phyloP scores from a whole-genome alignment of 2,329 filamentous ascomycete species.

The Beauveria australis region DNA sequence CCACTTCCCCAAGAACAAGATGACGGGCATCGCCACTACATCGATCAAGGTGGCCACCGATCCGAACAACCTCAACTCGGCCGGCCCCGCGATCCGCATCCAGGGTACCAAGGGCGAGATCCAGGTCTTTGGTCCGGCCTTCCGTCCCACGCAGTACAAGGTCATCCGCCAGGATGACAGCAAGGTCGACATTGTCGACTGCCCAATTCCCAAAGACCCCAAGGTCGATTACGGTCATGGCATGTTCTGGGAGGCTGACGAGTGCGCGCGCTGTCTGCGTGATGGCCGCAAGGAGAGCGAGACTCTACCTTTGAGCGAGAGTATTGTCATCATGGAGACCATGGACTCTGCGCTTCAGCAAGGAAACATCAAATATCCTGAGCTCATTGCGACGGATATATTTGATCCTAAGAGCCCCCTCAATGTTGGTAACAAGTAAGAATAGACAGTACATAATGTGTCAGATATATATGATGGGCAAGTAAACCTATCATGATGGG shows the following conservation, averaged over 20 bases:
- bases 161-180: constrained; percentile 47
- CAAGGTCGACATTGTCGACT: constrained; percentile 42
- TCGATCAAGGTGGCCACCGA: constrained; percentile 54
- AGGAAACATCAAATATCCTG: constrained; percentile 45
- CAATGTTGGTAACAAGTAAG: constrained; percentile 42
- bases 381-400: constrained; percentile 47
- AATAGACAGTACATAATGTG: background rate
- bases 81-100: constrained; percentile 64
- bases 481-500: too few relatives aligned
- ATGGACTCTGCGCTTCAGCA: constrained; percentile 50
- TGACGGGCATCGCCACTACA: constrained; percentile 66
- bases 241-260: constrained; percentile 86
- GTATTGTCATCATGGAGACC: constrained; percentile 73
- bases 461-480: background rate
- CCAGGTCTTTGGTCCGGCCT: constrained; percentile 67
- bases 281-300: constrained; percentile 72
- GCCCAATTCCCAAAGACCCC: constrained; percentile 43
- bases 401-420: constrained; percentile 54
- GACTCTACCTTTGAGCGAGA: constrained; percentile 64
- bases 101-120: constrained; percentile 77
- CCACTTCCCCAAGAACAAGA: constrained; percentile 60
- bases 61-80: constrained; percentile 50
- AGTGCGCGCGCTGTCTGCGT: constrained; percentile 63
- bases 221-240: constrained; percentile 57
- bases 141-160: constrained; percentile 56